Evolutionary conservation across 2,329 filamentous ascomycete species (phyloP).

Genomic region (Fusarium begoniae): DNA sequence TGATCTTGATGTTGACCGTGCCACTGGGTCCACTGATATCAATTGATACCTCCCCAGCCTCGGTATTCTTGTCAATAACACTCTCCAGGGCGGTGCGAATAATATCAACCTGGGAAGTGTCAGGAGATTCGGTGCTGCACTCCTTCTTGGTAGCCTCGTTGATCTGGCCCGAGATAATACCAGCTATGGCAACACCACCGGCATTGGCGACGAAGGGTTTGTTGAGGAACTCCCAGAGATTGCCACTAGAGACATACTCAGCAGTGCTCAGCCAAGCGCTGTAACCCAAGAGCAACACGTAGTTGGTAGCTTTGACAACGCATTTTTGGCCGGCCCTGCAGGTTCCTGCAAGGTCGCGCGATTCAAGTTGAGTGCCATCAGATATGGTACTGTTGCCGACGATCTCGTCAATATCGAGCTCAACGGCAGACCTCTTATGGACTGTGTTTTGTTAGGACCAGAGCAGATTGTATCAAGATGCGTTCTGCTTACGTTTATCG

Average conservation of each 20-base stretch:
- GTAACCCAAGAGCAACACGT: background rate
- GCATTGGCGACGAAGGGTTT: background rate
- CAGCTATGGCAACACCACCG: background rate
- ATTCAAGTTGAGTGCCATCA: background rate
- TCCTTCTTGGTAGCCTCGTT: background rate
- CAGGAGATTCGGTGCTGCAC: background rate
- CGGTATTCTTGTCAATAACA: background rate
- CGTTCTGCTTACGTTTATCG: background rate
- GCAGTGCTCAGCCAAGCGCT: background rate
- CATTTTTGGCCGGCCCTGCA: background rate
- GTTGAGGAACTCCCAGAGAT: background rate
- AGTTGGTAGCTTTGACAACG: background rate
- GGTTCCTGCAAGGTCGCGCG: background rate
- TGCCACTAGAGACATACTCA: background rate
- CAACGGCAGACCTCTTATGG: background rate
- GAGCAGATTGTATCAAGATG: rapidly evolving
- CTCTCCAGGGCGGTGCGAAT: background rate
- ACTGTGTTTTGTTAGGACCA: background rate
- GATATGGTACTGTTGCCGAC: background rate
- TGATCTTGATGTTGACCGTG: background rate
- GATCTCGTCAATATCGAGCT: background rate
- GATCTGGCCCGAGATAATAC: background rate
- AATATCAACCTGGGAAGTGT: background rate
- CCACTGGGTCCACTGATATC: background rate
- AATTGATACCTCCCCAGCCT: background rate